A percentile compares a stretch with the other conserved stretches of the same genome.
These are phyloP conservation scores for Yamadazyma aaseri DNA, from an alignment of 1,139 yeast species.

Conservation along the genomic window DNA sequence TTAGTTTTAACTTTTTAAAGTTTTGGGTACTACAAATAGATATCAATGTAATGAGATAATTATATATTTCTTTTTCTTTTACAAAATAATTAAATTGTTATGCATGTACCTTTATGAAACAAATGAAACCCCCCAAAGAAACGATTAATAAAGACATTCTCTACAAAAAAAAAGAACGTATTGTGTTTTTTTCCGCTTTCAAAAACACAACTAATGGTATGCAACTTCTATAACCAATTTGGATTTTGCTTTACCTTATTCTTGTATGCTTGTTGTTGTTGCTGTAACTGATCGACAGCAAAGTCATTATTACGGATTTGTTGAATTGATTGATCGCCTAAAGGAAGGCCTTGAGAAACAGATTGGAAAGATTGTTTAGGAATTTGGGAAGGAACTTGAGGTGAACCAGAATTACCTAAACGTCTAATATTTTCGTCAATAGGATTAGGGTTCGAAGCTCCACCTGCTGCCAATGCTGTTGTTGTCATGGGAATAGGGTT, in stretches of 20 bases:
- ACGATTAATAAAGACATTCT: too few relatives aligned
- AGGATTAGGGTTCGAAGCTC: neutral
- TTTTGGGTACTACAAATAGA: too few relatives aligned
- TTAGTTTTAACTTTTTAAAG: too few relatives aligned
- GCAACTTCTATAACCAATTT: slow-evolving; percentile 17
- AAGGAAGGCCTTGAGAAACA: neutral
- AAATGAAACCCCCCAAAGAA: neutral
- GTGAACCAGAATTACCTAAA: neutral
- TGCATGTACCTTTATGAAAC: slow-evolving; percentile 4
- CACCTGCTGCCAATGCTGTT: neutral
- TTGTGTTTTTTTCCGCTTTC: too few relatives aligned
- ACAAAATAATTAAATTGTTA: slow-evolving; percentile 4
- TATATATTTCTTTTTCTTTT: too few relatives aligned
- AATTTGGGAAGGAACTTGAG: neutral
- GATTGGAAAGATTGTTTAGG: neutral
- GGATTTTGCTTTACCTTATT: slow-evolving; percentile 15
- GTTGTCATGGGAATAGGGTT: too few relatives aligned
- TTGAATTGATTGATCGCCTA: slow-evolving; percentile 1
- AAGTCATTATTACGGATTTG: slow-evolving; percentile 5
- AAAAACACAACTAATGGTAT: too few relatives aligned
- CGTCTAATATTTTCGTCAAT: too few relatives aligned
- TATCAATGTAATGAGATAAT: too few relatives aligned
- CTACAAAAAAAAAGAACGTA: too few relatives aligned
- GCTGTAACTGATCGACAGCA: slow-evolving; percentile 15
- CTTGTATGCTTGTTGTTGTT: slow-evolving; percentile 14